These are phyloP conservation scores for Meripilus lineatus DNA, from an alignment of 1,284 basidiomycete genomes.

Conservation along the genomic window DNA sequence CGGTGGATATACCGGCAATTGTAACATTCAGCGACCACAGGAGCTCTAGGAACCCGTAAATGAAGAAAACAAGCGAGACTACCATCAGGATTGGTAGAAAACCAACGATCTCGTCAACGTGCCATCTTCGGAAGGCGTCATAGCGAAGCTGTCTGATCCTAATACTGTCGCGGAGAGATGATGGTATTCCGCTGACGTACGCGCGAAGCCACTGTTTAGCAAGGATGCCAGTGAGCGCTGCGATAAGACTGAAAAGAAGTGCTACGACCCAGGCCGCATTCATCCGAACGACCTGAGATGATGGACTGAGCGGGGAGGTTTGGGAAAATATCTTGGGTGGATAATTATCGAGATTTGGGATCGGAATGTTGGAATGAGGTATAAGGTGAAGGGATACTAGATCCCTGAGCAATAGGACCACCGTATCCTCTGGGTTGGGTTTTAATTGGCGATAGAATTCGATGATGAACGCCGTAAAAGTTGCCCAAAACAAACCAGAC, in stretches of 20 bases:
- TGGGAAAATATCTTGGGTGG: too few relatives aligned
- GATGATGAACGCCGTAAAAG: background rate
- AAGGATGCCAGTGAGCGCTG: slow-evolving; percentile 18
- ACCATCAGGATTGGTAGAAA: slow-evolving; percentile 24
- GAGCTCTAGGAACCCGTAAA: slow-evolving; percentile 20
- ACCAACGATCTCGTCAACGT: slow-evolving; percentile 20
- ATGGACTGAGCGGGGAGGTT: background rate
- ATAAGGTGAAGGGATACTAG: background rate
- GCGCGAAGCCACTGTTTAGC: slow-evolving; percentile 21
- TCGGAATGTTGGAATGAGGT: background rate
- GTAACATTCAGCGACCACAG: slow-evolving; percentile 18
- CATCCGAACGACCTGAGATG: slow-evolving; percentile 8
- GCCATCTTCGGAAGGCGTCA: slow-evolving; percentile 22
- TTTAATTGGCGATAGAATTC: background rate
- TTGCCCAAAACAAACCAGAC: background rate
- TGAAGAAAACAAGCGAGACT: slow-evolving; percentile 22
- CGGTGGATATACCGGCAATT: slow-evolving; percentile 17
- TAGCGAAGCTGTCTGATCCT: slow-evolving; percentile 22
- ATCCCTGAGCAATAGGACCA: background rate
- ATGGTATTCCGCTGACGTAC: slow-evolving; percentile 13
- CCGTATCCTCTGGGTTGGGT: background rate
- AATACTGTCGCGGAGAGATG: slow-evolving; percentile 13
- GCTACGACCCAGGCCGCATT: slow-evolving; percentile 18
- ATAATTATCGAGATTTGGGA: too few relatives aligned
- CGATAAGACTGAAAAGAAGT: slow-evolving; percentile 17